Conservation (phyloP, 164 flowering plant species). For the Umbellularia californica region DNA sequence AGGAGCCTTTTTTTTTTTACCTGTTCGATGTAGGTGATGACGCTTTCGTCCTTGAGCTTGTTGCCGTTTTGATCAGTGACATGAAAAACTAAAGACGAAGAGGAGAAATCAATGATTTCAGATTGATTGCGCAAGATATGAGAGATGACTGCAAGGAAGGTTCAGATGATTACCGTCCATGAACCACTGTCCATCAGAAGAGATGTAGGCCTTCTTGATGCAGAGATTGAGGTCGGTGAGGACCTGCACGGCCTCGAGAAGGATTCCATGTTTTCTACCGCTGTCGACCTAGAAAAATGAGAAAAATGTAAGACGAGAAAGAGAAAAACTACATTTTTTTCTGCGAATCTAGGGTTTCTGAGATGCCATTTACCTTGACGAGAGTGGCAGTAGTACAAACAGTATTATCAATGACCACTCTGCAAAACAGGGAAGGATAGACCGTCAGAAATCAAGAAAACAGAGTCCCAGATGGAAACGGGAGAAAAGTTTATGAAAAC, state of each 20-base stretch:
- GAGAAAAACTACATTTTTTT: not conserved
- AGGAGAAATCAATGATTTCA: not conserved
- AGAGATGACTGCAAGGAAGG: not conserved
- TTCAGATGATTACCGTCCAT: slow-evolving; percentile 71
- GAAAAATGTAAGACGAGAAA: not conserved
- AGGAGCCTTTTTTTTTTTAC: slow-evolving; percentile 19
- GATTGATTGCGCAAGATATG: not conserved
- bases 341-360: not conserved
- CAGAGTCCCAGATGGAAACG: not conserved
- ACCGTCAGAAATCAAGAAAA: not conserved
- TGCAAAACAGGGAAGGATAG: slow-evolving; percentile 25
- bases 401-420: slow-evolving; percentile 90
- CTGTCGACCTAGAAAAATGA: slow-evolving; percentile 26
- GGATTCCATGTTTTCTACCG: slow-evolving; percentile 48
- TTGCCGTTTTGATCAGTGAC: slow-evolving; percentile 82
- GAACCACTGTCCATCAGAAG: slow-evolving; percentile 94
- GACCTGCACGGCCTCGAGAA: slow-evolving; percentile 79
- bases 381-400: slow-evolving; percentile 67
- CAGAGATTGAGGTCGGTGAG: slow-evolving; percentile 74
- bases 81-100: slow-evolving; percentile 64
- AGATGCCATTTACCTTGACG: slow-evolving; percentile 60
- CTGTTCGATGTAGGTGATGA: slow-evolving; percentile 71
- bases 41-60: slow-evolving; percentile 74
- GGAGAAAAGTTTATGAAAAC: not conserved
- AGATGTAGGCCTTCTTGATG: slow-evolving; percentile 79